phyloP scores from a whole-genome alignment of 306 rosid species.

The Benincasa hispida region DNA sequence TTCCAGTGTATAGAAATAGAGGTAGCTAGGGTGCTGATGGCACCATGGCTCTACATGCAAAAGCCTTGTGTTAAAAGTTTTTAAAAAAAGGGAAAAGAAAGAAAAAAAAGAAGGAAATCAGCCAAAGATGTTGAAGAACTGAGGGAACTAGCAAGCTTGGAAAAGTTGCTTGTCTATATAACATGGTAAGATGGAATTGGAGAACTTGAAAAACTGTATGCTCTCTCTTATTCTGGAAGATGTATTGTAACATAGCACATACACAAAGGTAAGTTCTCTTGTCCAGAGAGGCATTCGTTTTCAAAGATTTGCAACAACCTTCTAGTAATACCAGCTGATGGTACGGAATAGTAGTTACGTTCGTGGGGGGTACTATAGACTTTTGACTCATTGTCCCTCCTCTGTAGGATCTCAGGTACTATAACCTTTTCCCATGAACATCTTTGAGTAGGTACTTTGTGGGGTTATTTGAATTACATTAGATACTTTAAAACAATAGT shows the following conservation, averaged over 20 bases:
- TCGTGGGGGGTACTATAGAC: background rate
- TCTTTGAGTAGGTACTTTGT: background rate
- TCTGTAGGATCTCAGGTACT: background rate
- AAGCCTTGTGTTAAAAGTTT: background rate
- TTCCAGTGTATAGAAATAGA: background rate
- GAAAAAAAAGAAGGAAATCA: background rate
- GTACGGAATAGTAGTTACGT: background rate
- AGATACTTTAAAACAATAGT: background rate
- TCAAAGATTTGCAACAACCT: background rate
- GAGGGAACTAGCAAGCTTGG: background rate
- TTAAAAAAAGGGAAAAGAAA: background rate
- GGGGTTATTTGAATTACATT: background rate
- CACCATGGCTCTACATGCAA: background rate
- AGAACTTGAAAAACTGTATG: background rate
- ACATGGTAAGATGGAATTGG: background rate
- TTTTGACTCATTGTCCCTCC: background rate
- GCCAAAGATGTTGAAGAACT: background rate
- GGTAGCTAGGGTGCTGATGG: background rate
- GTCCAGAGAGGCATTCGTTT: background rate
- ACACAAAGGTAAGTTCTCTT: background rate
- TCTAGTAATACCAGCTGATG: background rate
- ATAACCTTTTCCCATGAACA: background rate
- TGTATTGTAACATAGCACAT: background rate
- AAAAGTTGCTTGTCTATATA: background rate
- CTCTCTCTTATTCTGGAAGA: background rate